Evolutionary conservation across 345 rosid species (phyloP), one percentile per base, ranked within the genome.

Genomic region (Linum lewisii): DNA sequence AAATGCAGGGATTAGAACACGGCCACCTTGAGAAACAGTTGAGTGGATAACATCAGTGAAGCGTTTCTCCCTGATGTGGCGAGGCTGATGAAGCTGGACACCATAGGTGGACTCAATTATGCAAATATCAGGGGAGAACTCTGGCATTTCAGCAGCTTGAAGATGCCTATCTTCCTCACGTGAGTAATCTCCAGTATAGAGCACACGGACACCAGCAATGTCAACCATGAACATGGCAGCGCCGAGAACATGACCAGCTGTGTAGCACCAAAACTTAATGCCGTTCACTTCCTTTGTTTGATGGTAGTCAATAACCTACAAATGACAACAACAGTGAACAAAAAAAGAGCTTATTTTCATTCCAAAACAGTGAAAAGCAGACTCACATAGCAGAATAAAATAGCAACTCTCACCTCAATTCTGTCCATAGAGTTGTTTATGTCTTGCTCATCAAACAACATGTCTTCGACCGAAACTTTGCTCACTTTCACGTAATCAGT

Each of bases 181-280:
- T 36, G 98, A 92, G 60, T 92, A 92, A 51, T 92, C 98, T 44
- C 98, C 98, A 21, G 95, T 88, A 63, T 92, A 92, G 61, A 92
- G 96, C 55, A 84, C 81, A 58, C 93, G 85, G 21, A 92, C 96
- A 68, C 96, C 84, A 6, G 98, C 96, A 65, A 92, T 78, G 66
- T 92, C 96, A 24, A 88, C 98, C 96, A 92, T 92, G 66, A 92
- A 92, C 98, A 88, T 92, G 50, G 96, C 95, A 72, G 98, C 98
- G 61, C 98, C 98, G 60, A 92, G 95, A 52, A 92, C 96, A 67
- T 92, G 96, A 57, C 98, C 98, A 64, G 98, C 98, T 21, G 98
- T 84, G 67, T 92, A 92, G 68, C 98, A 92, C 98, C 96, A 92
- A 71, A 92, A 88, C 72, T 83, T 80, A 64, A 92, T 88, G 59